Evolutionary conservation across 345 rosid genomes (phyloP).

Genomic region (Zanthoxylum bungeanum): DNA sequence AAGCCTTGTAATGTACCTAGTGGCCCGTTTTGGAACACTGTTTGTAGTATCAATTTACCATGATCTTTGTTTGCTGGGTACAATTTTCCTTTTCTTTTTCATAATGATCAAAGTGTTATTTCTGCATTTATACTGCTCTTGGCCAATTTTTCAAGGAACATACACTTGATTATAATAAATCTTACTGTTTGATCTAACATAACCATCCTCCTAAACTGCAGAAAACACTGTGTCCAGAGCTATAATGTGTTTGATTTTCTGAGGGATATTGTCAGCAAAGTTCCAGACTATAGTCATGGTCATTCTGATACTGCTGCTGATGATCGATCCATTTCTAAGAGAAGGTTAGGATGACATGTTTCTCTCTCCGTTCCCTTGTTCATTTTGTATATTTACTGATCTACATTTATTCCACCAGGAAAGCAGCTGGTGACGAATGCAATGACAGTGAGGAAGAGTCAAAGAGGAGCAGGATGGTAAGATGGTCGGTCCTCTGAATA

Average conservation of each 20-base stretch:
- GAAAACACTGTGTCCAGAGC: slow-evolving; percentile 94
- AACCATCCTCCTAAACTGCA: slow-evolving; percentile 34
- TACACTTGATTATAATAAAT: not conserved
- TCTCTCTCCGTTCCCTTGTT: not conserved
- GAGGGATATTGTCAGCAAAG: slow-evolving; percentile 88
- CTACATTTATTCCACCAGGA: slow-evolving; percentile 42
- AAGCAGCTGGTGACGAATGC: slow-evolving; percentile 66
- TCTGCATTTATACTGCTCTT: not conserved
- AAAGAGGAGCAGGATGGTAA: slow-evolving; percentile 81
- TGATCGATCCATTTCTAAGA: slow-evolving; percentile 67
- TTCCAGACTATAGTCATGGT: slow-evolving; percentile 89
- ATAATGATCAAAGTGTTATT: not conserved
- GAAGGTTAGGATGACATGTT: slow-evolving; percentile 41
- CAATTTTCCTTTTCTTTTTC: not conserved
- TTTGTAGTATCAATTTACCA: too few species aligned
- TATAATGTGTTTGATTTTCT: slow-evolving; percentile 96
- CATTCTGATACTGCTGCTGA: slow-evolving; percentile 70
- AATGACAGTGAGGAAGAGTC: slow-evolving; percentile 88
- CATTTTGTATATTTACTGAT: not conserved
- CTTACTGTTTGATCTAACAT: slow-evolving; percentile 9
- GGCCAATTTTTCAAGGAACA: not conserved
- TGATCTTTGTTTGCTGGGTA: not conserved
- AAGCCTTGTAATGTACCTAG: too few species aligned
- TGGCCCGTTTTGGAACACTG: too few species aligned
- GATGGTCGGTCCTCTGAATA: slow-evolving; percentile 4